Base-by-base conservation (phyloP, 139 green algal species). In the Picochlorum costavermella region DNA sequence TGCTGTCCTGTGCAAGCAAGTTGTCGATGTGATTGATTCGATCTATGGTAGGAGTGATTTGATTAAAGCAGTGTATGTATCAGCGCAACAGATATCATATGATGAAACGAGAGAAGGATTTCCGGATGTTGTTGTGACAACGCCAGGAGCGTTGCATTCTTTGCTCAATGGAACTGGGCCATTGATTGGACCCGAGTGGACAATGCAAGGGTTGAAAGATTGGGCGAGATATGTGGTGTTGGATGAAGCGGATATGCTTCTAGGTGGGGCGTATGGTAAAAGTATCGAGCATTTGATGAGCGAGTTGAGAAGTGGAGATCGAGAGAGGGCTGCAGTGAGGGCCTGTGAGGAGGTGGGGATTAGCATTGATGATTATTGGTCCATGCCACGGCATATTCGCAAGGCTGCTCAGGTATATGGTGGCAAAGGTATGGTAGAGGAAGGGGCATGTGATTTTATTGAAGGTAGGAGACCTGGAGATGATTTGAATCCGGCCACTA, bases 181-280 rank as follows among this genome's bases (percentile, higher is more conserved):
- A 1, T 66, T 48, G 5, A 91, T 83, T 43, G 86, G 83, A 5
- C 51, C n/a, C 13, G 73, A 84, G 30, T 95, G 86, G 83, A 88
- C 70, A 11, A 66, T 63, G n/a, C 75, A 81, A 50, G 67, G 56
- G 17, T 63, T 80, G 70, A 56, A 76, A 0, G 26, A 31, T 6
- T 68, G 70, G 51, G 78, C 88, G 14, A 67, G 71, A 4, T 69
- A 81, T 60, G 75, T 97, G 17, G 87, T 98, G 30, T 65, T 95
- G 49, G 93, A 98, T 72, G 93, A 98, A 77, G 89, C 91, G 0
- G 93, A 98, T 69, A 60, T 95, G 78, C 69, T 98, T 73, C 69
- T 97, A n/a, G 73, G 64, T 0, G 83, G 85, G 1, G 72, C 83
- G 14, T 98, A 85, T 60, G 66, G 55, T 10, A 72, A 70, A 46